Evolutionary conservation across 140 eudicot species (phyloP).

Genomic region (Senecio squalidus): DNA sequence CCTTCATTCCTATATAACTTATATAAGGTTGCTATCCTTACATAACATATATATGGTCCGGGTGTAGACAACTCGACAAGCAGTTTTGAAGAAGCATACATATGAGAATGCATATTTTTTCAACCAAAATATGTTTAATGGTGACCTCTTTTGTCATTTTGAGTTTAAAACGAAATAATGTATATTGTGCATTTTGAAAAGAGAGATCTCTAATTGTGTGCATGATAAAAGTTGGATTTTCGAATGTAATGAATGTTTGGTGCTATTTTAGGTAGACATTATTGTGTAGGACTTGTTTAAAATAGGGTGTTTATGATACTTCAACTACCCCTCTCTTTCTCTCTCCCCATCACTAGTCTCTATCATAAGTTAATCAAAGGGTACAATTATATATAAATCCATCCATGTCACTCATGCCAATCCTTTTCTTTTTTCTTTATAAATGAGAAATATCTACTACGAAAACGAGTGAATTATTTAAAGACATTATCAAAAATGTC

Average conservation of each 20-base stretch:
- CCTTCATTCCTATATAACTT: too few relatives aligned
- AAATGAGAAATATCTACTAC: background rate
- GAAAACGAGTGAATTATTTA: background rate
- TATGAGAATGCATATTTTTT: too few relatives aligned
- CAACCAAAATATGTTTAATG: background rate
- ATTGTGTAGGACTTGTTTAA: background rate
- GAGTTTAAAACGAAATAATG: background rate
- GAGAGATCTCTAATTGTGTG: background rate
- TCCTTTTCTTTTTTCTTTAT: background rate
- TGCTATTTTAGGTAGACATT: slow-evolving; percentile 6
- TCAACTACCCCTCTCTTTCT: slow-evolving; percentile 9
- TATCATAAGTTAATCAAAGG: slow-evolving; percentile 25
- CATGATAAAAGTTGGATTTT: background rate
- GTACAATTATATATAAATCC: slow-evolving; percentile 21
- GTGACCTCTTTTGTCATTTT: background rate
- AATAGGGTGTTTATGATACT: slow-evolving; percentile 16
- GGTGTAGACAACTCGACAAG: too few relatives aligned
- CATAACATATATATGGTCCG: too few relatives aligned
- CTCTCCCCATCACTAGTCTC: slow-evolving; percentile 14
- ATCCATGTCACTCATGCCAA: slow-evolving; percentile 3
- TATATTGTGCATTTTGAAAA: background rate
- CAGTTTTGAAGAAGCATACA: too few relatives aligned
- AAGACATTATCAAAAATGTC: too few relatives aligned
- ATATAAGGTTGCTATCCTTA: too few relatives aligned
- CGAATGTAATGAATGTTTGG: slow-evolving; percentile 19